Conservation (phyloP, 2,329 filamentous ascomycete genomes). For the Talaromyces sp. region DNA sequence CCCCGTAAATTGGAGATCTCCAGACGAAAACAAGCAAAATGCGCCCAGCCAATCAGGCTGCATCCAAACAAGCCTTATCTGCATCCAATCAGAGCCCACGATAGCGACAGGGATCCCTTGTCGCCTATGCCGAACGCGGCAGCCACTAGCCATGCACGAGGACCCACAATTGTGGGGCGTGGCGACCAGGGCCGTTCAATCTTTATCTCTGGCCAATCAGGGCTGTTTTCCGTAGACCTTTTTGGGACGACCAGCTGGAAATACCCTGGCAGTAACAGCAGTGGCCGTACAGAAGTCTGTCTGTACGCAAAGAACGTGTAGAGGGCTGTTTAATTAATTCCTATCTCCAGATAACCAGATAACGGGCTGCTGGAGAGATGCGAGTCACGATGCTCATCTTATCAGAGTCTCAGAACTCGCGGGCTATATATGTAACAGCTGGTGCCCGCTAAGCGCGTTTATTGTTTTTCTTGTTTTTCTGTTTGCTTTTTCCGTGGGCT, state of each 20-base stretch:
- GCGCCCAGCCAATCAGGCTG: not conserved
- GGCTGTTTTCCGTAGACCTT: not conserved
- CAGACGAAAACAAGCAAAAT: not conserved
- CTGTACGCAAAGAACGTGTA: no score
- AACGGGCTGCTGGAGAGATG: not conserved
- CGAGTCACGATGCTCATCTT: not conserved
- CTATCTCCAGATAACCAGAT: not conserved
- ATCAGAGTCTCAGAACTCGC: not conserved
- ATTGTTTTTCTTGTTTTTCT: not conserved
- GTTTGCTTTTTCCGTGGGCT: not conserved
- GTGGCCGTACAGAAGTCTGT: no score
- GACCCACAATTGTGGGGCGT: not conserved
- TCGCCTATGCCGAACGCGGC: not conserved
- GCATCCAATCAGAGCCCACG: slow-evolving; percentile 3
- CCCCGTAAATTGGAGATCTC: not conserved
- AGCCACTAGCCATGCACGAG: not conserved
- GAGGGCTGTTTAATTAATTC: no score
- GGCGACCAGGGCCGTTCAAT: slow-evolving; percentile 10
- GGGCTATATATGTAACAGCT: no score
- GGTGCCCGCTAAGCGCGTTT: not conserved
- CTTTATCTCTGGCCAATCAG: slow-evolving; percentile 25
- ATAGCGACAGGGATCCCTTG: not conserved
- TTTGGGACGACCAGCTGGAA: not conserved
- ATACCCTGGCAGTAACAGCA: no score
- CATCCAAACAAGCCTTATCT: slow-evolving; percentile 5